Evolutionary conservation across 345 rosid species (phyloP).

Genomic region (Balakata baccata): DNA sequence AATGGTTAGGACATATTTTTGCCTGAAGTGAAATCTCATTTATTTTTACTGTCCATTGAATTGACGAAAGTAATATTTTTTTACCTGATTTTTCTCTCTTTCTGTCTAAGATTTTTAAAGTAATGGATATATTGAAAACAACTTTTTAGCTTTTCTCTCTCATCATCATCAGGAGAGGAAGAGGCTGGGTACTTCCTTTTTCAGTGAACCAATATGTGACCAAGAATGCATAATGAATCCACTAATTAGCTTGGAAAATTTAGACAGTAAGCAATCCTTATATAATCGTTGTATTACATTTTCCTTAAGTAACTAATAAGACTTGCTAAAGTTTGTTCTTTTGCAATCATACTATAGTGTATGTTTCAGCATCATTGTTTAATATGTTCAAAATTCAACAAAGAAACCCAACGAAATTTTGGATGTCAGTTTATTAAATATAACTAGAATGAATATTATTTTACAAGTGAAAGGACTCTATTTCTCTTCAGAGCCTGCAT

Average conservation of each 20-base stretch:
- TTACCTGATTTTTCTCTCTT: not conserved
- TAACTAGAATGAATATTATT: not conserved
- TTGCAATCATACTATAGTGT: not conserved
- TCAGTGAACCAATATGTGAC: not conserved
- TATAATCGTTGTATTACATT: no score
- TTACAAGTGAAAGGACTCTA: not conserved
- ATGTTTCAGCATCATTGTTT: not conserved
- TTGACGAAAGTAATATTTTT: not conserved
- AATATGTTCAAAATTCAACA: not conserved
- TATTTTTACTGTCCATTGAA: not conserved
- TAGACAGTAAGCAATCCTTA: no score
- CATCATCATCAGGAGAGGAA: not conserved
- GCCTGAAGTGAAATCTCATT: not conserved
- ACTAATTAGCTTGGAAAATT: not conserved
- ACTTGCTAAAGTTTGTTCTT: not conserved
- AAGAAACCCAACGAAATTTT: not conserved
- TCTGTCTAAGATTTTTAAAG: not conserved
- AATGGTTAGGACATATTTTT: constrained; percentile 11
- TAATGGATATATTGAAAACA: not conserved
- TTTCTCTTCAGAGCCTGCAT: no score
- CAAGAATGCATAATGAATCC: not conserved
- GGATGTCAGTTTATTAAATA: not conserved
- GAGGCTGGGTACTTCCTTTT: not conserved
- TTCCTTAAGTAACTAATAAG: no score
- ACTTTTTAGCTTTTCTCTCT: not conserved